phyloP scores from a whole-genome alignment of 352 stramenopile genomes.

The Globisporangium emineosum region DNA sequence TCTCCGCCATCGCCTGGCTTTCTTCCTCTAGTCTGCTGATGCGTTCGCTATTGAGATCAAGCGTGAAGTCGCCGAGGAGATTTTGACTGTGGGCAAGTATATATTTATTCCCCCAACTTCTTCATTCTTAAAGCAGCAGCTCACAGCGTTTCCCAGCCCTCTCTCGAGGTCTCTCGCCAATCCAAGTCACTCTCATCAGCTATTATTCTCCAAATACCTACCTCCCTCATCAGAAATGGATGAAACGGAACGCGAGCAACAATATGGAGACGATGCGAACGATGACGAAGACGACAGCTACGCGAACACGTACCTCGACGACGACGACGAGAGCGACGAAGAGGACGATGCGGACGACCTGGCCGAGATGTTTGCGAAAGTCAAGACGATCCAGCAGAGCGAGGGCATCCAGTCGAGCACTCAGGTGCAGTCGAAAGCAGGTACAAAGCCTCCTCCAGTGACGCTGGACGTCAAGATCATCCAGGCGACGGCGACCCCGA shows the following conservation, averaged over 20 bases:
- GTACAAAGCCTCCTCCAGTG: neutral
- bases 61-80: neutral
- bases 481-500: neutral
- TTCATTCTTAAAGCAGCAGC: neutral
- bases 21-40: neutral
- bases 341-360: slow-evolving; percentile 48
- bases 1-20: slow-evolving; percentile 9
- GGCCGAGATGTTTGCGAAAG: slow-evolving; percentile 72
- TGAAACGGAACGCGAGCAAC: slow-evolving; percentile 22
- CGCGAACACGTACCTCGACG: slow-evolving; percentile 37
- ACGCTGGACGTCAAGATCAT: slow-evolving; percentile 14
- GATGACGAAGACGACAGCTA: slow-evolving; percentile 29
- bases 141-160: neutral
- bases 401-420: slow-evolving; percentile 28
- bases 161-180: neutral
- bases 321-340: slow-evolving; percentile 29
- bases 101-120: neutral
- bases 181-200: neutral
- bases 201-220: neutral
- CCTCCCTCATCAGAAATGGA: slow-evolving; percentile 14
- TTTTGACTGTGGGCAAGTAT: neutral
- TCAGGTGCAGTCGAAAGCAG: slow-evolving; percentile 6
- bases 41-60: no score
- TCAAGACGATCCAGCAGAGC: slow-evolving; percentile 56
- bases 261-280: slow-evolving; percentile 21